Conservation (phyloP, 352 stramenopile species). For the Pythium plurisporium region DNA sequence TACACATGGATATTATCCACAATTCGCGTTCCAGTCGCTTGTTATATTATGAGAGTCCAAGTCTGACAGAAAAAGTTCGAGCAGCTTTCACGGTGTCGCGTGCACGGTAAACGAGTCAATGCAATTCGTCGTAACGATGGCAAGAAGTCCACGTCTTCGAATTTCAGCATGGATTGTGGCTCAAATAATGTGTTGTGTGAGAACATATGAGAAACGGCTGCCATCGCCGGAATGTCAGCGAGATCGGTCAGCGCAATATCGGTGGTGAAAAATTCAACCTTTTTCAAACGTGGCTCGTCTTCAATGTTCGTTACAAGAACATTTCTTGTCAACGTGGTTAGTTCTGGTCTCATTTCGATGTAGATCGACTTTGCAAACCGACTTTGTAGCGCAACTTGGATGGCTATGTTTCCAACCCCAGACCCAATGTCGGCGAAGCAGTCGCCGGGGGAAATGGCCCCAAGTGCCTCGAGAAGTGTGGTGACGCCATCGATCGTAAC, state of each 20-base stretch:
- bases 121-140: conserved; percentile 1
- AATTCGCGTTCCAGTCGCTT: neutral
- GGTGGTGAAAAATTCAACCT: neutral
- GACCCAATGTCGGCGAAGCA: conserved; percentile 4
- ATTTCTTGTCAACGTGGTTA: neutral
- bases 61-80: too few species aligned
- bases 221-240: neutral
- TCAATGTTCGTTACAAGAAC: neutral
- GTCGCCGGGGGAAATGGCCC: neutral
- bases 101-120: conserved; percentile 1
- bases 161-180: neutral
- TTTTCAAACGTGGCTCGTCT: neutral
- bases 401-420: conserved; percentile 1
- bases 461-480: neutral
- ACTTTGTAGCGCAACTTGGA: conserved; percentile 11
- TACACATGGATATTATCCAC: too few species aligned
- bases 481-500: conserved; percentile 3
- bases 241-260: conserved; percentile 3
- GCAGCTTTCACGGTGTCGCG: conserved; percentile 2
- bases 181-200: conserved; percentile 6
- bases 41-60: too few species aligned
- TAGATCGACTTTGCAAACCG: neutral
- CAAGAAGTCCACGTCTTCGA: conserved; percentile 1
- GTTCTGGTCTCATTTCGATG: conserved; percentile 4
- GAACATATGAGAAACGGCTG: neutral